Evolutionary conservation across 2,329 filamentous ascomycete genomes (phyloP).

Genomic region (Beauveria sp.): DNA sequence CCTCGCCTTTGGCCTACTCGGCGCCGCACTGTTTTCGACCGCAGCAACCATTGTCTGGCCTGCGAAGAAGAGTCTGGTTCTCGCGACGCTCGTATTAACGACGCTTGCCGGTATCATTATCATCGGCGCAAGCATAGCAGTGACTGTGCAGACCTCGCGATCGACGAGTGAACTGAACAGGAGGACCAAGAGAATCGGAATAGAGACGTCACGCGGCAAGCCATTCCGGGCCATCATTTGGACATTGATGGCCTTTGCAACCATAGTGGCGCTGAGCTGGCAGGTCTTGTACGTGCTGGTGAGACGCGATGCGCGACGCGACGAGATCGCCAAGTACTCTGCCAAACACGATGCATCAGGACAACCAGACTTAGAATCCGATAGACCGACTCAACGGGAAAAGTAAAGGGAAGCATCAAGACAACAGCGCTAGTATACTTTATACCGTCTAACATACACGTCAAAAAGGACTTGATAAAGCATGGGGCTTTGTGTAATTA

Average conservation of each 20-base stretch:
- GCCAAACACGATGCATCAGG: not conserved
- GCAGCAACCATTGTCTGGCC: constrained; percentile 29
- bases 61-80: constrained; percentile 17
- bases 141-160: constrained; percentile 24
- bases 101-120: constrained; percentile 30
- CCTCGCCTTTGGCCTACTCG: constrained; percentile 34
- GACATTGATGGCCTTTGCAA: not conserved
- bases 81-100: constrained; percentile 32
- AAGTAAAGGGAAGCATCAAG: not conserved
- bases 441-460: too few relatives aligned
- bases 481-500: not conserved
- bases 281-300: not conserved
- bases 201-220: not conserved
- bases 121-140: constrained; percentile 34
- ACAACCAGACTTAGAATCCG: not conserved
- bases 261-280: not conserved
- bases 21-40: constrained; percentile 34
- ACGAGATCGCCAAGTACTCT: not conserved
- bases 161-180: not conserved
- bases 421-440: not conserved
- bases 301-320: not conserved
- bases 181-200: not conserved
- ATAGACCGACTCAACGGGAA: not conserved
- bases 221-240: not conserved
- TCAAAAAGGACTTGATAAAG: too few relatives aligned